Conservation (phyloP, 768 basidiomycete genomes). For the Lyophyllum semitale region DNA sequence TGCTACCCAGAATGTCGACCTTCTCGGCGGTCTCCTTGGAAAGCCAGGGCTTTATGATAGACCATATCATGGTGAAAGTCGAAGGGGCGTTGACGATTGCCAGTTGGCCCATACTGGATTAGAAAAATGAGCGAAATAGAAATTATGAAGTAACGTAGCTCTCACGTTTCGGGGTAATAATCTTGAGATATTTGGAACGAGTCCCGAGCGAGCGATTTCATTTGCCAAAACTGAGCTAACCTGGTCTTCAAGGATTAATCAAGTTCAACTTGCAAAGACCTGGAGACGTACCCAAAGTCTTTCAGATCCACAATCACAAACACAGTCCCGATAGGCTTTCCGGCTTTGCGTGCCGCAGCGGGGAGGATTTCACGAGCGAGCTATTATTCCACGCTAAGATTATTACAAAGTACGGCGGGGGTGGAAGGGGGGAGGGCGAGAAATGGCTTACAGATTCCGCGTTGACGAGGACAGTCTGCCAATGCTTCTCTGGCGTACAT, state of each 20-base stretch:
- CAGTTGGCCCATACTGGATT: constrained; percentile 67
- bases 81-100: constrained; percentile 73
- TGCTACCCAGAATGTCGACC: constrained; percentile 62
- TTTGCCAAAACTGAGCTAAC: constrained; percentile 73
- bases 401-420: no score
- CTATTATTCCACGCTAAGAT: constrained; percentile 19
- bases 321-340: constrained; percentile 47
- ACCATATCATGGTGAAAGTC: constrained; percentile 76
- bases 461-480: constrained; percentile 65
- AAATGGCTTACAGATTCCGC: constrained; percentile 49
- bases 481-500: constrained; percentile 60
- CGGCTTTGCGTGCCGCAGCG: constrained; percentile 59
- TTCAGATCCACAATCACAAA: constrained; percentile 73
- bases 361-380: constrained; percentile 69
- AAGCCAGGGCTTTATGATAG: constrained; percentile 68
- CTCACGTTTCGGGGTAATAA: constrained; percentile 77
- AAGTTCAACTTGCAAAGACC: background rate
- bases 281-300: constrained; percentile 60
- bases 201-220: constrained; percentile 60
- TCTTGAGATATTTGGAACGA: constrained; percentile 79
- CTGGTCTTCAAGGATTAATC: constrained; percentile 31
- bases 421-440: background rate
- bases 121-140: background rate
- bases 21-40: constrained; percentile 72
- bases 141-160: background rate